phyloP scores from a whole-genome alignment of 306 rosid species.

The Lathyrus aphaca region DNA sequence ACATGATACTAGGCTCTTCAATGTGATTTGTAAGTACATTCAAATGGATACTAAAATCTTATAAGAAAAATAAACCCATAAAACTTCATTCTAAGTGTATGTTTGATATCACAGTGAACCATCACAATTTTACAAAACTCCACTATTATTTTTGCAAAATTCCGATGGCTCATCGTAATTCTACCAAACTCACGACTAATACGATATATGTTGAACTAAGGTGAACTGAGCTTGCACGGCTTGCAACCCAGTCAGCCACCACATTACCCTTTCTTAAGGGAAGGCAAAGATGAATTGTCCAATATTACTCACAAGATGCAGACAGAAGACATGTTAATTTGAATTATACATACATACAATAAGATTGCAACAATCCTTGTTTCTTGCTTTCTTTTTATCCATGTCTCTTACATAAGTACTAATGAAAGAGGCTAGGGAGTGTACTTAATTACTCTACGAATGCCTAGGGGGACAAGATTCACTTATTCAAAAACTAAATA shows the following conservation, averaged over 20 bases:
- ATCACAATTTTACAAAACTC: no score
- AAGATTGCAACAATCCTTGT: conserved; percentile 3
- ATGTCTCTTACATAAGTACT: not conserved
- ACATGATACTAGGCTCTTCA: not conserved
- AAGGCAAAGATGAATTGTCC: not conserved
- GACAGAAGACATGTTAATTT: not conserved
- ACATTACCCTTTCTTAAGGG: not conserved
- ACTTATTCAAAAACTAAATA: conserved; percentile 20
- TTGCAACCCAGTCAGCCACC: not conserved
- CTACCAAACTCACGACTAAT: no score
- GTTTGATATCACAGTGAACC: no score
- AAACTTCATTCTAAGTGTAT: not conserved
- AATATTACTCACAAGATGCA: not conserved
- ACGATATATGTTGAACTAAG: no score
- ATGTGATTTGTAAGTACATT: not conserved
- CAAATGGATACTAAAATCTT: not conserved
- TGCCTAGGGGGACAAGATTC: not conserved
- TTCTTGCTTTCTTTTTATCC: not conserved
- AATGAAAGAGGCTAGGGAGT: not conserved
- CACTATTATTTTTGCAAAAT: no score
- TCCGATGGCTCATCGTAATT: no score
- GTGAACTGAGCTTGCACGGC: not conserved
- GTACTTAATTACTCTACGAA: not conserved
- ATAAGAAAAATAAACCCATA: not conserved
- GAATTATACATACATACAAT: conserved; percentile 5